Conservation (phyloP, 306 rosid species). For the Canavalia gladiata region DNA sequence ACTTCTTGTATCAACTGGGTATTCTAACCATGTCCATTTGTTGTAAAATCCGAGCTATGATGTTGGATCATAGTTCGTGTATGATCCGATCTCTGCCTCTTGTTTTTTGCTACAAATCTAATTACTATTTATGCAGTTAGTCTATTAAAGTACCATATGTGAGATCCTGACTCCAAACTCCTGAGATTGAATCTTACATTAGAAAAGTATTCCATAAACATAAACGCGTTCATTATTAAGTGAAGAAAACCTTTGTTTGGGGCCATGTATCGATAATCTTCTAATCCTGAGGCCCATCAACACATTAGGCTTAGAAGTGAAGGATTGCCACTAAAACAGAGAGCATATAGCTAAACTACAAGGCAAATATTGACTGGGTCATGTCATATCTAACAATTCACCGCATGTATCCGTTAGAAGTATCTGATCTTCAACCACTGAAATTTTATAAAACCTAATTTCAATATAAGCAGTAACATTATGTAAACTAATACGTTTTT, state of each 20-base stretch:
- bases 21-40: slow-evolving; percentile 8
- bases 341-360: not conserved
- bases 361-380: not conserved
- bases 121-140: not conserved
- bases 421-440: not conserved
- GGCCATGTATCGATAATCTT: slow-evolving; percentile 12
- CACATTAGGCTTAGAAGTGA: slow-evolving; percentile 3
- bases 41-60: slow-evolving; percentile 1
- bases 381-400: not conserved
- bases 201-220: slow-evolving; percentile 8
- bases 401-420: slow-evolving; percentile 1
- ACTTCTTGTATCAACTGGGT: slow-evolving; percentile 7
- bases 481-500: not conserved
- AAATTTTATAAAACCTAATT: not conserved
- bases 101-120: slow-evolving; percentile 6
- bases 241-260: not conserved
- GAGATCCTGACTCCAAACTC: not conserved
- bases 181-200: slow-evolving; percentile 7
- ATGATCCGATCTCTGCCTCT: not conserved
- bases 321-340: slow-evolving; percentile 8
- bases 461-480: not conserved
- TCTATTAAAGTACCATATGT: not conserved
- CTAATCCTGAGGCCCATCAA: not conserved
- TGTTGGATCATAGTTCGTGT: not conserved
- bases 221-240: not conserved